Percentiles rank a stretch among this genome's conserved stretches.
Evolutionary conservation across 2,329 filamentous ascomycete species (phyloP).

Genomic region (Penicillium sp.): DNA sequence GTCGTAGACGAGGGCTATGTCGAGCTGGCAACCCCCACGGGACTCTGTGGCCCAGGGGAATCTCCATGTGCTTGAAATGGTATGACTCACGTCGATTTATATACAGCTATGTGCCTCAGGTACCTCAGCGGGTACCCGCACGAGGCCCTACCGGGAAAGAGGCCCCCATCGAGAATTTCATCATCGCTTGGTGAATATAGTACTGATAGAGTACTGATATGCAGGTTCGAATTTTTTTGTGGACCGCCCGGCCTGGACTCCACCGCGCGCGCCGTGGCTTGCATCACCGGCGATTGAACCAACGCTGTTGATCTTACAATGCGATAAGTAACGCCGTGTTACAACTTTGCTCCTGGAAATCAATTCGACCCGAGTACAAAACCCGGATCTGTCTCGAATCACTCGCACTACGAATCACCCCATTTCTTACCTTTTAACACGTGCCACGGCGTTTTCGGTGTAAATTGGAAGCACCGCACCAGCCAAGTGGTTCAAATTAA

Average conservation of each 20-base stretch:
- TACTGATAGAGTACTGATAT: not conserved
- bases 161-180: not conserved
- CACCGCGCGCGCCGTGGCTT: not conserved
- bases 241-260: not conserved
- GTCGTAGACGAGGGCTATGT: not conserved
- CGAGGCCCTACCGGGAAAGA: not conserved
- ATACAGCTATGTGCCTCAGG: not conserved
- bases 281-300: conserved; percentile 4
- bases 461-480: not conserved
- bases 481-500: not conserved
- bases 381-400: not conserved
- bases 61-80: not conserved
- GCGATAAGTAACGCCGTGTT: not conserved
- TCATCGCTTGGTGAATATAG: not conserved
- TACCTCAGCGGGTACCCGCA: not conserved
- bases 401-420: not conserved
- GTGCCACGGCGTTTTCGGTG: not conserved
- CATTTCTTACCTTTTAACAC: not conserved
- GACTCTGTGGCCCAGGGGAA: not conserved
- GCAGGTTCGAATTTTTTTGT: conserved; percentile 1
- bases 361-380: not conserved
- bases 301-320: not conserved
- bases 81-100: not conserved
- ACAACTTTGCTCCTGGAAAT: not conserved
- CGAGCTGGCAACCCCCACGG: not conserved